Conservation (phyloP, 257 asterid species). For the Solanum virginianum region DNA sequence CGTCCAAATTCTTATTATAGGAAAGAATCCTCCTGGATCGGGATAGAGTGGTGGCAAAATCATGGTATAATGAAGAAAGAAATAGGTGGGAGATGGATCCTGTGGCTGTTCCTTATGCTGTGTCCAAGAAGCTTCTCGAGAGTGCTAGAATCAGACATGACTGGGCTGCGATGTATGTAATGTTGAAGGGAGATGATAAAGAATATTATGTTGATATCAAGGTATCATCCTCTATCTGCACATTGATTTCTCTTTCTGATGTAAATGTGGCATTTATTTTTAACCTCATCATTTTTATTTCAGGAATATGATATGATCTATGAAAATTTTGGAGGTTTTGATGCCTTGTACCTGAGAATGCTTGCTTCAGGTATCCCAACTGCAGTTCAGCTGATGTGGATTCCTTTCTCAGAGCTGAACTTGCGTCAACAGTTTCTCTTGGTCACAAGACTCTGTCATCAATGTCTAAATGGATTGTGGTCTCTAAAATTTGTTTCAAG, state of each 20-base stretch:
- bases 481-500: conserved; percentile 25
- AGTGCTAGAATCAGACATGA: conserved; percentile 96
- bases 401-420: conserved; percentile 76
- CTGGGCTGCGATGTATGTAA: conserved; percentile 77
- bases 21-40: conserved; percentile 71
- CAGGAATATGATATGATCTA: conserved; percentile 81
- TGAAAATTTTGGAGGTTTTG: conserved; percentile 94
- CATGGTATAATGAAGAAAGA: conserved; percentile 75
- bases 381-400: conserved; percentile 89
- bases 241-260: not conserved
- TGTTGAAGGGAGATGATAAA: conserved; percentile 71
- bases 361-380: conserved; percentile 72
- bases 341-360: conserved; percentile 84
- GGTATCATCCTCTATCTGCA: conserved; percentile 29
- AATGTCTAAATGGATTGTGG: conserved; percentile 58
- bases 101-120: conserved; percentile 84
- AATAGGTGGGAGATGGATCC: conserved; percentile 97
- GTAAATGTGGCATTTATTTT: not conserved
- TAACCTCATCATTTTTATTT: conserved; percentile 3
- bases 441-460: conserved; percentile 35
- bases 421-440: conserved; percentile 57
- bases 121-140: conserved; percentile 70
- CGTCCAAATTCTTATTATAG: conserved; percentile 21
- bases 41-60: conserved; percentile 83
- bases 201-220: conserved; percentile 74